Percentiles rank a stretch among this genome's conserved stretches.
Evolutionary conservation across 768 basidiomycete genomes (phyloP).

Genomic region (Galerina sulciceps): DNA sequence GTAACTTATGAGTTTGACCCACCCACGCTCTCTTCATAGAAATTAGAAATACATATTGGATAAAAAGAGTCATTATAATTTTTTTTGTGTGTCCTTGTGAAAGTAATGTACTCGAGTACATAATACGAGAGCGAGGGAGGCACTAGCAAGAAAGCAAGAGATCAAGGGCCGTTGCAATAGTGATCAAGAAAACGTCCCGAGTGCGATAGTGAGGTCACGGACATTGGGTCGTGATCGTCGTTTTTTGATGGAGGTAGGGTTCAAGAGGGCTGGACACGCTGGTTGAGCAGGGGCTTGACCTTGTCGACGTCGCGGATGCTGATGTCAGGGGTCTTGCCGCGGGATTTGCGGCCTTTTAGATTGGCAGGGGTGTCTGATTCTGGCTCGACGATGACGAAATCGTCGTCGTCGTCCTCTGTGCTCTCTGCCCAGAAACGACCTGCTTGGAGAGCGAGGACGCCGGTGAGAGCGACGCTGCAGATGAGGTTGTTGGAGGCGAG

Average conservation of each 20-base stretch:
- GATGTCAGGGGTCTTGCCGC: conserved; percentile 37
- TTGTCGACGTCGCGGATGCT: conserved; percentile 27
- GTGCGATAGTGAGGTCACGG: not conserved
- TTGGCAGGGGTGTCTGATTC: not conserved
- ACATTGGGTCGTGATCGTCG: not conserved
- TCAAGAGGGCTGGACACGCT: conserved; percentile 26
- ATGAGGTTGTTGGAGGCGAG: conserved; percentile 85
- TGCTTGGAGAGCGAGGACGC: conserved; percentile 83
- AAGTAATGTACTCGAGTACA: conserved; percentile 1
- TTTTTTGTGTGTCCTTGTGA: conserved; percentile 5
- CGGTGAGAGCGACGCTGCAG: conserved; percentile 86
- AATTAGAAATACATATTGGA: conserved; percentile 10
- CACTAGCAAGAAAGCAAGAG: not conserved
- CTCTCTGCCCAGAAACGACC: conserved; percentile 86
- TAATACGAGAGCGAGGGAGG: conserved; percentile 3
- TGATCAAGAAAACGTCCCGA: conserved; percentile 1
- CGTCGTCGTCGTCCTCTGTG: conserved; percentile 61
- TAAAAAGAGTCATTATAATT: not conserved
- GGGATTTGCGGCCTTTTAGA: conserved; percentile 30
- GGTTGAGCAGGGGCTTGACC: conserved; percentile 33
- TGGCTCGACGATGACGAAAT: conserved; percentile 31
- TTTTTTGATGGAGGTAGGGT: not conserved
- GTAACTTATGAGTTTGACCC: conserved; percentile 28
- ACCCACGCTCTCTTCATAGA: not conserved
- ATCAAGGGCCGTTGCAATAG: not conserved